Conservation (phyloP, 495 filamentous ascomycete genomes). For the Xylaria telfairii region DNA sequence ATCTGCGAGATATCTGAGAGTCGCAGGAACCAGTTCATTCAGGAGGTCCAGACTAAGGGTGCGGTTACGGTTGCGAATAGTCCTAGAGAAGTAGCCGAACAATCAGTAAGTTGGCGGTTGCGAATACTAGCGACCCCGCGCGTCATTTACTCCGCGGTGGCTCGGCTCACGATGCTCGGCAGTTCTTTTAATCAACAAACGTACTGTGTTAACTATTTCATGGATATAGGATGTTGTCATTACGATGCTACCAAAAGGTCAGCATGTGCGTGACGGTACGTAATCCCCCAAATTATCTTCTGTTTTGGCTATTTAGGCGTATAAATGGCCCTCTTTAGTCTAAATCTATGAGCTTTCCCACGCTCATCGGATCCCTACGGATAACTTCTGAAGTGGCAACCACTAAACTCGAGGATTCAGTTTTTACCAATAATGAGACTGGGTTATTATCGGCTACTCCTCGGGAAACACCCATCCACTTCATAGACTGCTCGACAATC, state of each 20-base stretch:
- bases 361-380: too few species aligned
- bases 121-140: not conserved
- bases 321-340: not conserved
- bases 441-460: conserved; percentile 37
- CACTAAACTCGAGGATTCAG: not conserved
- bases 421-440: conserved; percentile 38
- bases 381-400: not conserved
- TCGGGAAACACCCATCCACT: conserved; percentile 31
- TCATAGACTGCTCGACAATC: conserved; percentile 48
- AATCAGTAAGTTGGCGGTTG: conserved; percentile 36
- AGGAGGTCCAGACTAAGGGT: conserved; percentile 32
- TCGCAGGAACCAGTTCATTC: conserved; percentile 40
- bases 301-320: not conserved
- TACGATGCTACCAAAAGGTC: conserved; percentile 42
- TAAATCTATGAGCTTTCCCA: not conserved
- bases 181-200: not conserved
- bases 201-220: not conserved
- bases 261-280: conserved; percentile 35
- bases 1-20: conserved; percentile 48
- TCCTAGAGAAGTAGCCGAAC: conserved; percentile 50
- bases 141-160: not conserved
- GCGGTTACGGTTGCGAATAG: conserved; percentile 18
- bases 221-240: conserved; percentile 39
- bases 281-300: not conserved
- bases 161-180: too few species aligned